Conservation (phyloP, 352 stramenopile genomes). For the Phytophthora pseudosyringae region DNA sequence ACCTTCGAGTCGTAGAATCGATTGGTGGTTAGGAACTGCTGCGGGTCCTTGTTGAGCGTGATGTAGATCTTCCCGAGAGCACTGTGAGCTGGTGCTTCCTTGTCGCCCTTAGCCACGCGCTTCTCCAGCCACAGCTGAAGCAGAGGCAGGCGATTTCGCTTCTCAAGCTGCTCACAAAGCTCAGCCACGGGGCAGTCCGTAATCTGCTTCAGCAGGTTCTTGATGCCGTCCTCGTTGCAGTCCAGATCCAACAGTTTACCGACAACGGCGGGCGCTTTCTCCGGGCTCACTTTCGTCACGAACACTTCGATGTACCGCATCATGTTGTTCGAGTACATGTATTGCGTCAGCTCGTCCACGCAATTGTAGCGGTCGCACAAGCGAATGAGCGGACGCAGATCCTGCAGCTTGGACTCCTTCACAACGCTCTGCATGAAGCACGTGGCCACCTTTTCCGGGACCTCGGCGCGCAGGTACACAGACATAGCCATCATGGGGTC, state of each 20-base stretch:
- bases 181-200: conserved; percentile 96
- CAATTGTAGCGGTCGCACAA: conserved; percentile 99
- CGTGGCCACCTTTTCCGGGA: conserved; percentile 99
- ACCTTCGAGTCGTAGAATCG: conserved; percentile 99
- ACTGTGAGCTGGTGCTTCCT: conserved; percentile 99
- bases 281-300: conserved; percentile 96
- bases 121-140: conserved; percentile 99
- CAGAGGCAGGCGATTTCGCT: conserved; percentile 98
- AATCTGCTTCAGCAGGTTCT: conserved; percentile 99
- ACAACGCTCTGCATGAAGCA: conserved; percentile 99
- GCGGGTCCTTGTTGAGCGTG: conserved; percentile 99
- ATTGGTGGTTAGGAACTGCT: conserved; percentile 99
- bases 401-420: conserved; percentile 99
- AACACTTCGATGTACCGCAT: conserved; percentile 99
- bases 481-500: conserved; percentile 98
- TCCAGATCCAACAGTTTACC: conserved; percentile 99
- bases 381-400: conserved; percentile 99
- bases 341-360: conserved; percentile 99
- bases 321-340: conserved; percentile 99
- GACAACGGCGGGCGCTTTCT: conserved; percentile 98
- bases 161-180: conserved; percentile 99
- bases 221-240: conserved; percentile 99
- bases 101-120: conserved; percentile 98
- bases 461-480: conserved; percentile 97
- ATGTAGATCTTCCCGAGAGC: conserved; percentile 99